A percentile compares a stretch with the other conserved stretches of the same genome.
Evolutionary conservation across 2,329 filamentous ascomycete genomes (phyloP).

Genomic region (Stemphylium lycopersici): DNA sequence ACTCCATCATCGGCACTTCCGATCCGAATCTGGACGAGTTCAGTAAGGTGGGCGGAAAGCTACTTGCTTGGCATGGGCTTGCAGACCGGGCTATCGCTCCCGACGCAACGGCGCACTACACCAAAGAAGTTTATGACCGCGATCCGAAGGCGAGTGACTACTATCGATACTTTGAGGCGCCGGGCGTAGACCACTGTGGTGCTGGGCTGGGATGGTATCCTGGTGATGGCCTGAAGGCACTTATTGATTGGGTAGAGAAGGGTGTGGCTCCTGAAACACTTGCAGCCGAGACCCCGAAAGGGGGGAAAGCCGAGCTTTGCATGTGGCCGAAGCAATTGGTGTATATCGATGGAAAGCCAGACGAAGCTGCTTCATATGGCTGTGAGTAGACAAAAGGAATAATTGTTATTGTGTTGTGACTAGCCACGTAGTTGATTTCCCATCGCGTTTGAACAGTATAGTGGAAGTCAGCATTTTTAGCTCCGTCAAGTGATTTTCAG

Average conservation of each 20-base stretch:
- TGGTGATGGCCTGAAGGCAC: conserved; percentile 21
- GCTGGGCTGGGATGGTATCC: conserved; percentile 30
- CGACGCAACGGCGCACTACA: conserved; percentile 20
- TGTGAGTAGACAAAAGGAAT: not conserved
- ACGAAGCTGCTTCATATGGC: conserved; percentile 6
- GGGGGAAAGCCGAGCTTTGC: conserved; percentile 16
- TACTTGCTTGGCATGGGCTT: conserved; percentile 31
- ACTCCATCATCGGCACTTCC: conserved; percentile 17
- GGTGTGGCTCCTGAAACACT: conserved; percentile 28
- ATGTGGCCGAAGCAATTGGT: conserved; percentile 23
- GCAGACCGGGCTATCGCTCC: conserved; percentile 20
- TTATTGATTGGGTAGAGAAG: conserved; percentile 41
- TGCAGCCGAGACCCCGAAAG: conserved; percentile 11
- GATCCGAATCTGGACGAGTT: conserved; percentile 19
- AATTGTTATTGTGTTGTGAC: no score
- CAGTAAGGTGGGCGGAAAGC: conserved; percentile 26
- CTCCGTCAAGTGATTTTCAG: no score
- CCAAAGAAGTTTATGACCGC: conserved; percentile 15
- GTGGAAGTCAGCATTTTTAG: no score
- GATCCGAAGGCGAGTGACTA: conserved; percentile 25
- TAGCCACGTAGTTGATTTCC: no score
- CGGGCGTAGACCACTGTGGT: conserved; percentile 37
- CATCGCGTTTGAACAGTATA: no score
- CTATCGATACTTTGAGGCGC: conserved; percentile 41
- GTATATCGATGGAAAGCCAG: conserved; percentile 11